A percentile compares a stretch with the other conserved stretches of the same genome.
Conservation (phyloP, 805 yeast genomes). For the Teunomyces barrocoloradensis region DNA sequence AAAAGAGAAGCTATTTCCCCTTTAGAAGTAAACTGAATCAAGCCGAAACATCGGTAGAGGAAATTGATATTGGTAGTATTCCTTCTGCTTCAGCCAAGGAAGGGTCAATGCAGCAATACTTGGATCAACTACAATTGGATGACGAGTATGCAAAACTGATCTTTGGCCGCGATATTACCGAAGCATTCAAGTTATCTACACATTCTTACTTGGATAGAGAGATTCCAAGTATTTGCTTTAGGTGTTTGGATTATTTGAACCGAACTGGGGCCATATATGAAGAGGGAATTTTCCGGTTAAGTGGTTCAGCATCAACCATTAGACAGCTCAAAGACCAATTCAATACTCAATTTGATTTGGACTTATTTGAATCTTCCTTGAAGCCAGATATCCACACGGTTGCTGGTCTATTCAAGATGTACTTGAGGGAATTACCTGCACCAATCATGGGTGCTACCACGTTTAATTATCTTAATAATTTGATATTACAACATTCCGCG, state of each 20-base stretch:
- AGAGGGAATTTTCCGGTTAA: conserved; percentile 87
- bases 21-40: conserved; percentile 36
- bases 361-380: conserved; percentile 47
- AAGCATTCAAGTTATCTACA: conserved; percentile 52
- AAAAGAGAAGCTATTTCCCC: conserved; percentile 61
- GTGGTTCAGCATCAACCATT: conserved; percentile 82
- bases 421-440: conserved; percentile 72
- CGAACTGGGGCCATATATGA: conserved; percentile 71
- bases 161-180: conserved; percentile 64
- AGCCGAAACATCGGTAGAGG: background rate
- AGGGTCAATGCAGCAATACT: conserved; percentile 21
- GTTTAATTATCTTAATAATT: conserved; percentile 26
- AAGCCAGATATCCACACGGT: conserved; percentile 79
- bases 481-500: conserved; percentile 13
- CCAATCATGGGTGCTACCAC: conserved; percentile 60
- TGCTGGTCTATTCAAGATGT: conserved; percentile 81
- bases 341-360: conserved; percentile 66
- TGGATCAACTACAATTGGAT: conserved; percentile 36
- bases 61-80: background rate
- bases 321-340: conserved; percentile 66
- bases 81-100: conserved; percentile 20
- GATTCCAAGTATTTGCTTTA: conserved; percentile 72
- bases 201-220: conserved; percentile 42
- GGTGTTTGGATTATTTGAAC: conserved; percentile 70
- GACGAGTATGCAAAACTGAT: conserved; percentile 38